Evolutionary conservation across 2,329 filamentous ascomycete species (phyloP).

Genomic region (Microascus cirrosus): DNA sequence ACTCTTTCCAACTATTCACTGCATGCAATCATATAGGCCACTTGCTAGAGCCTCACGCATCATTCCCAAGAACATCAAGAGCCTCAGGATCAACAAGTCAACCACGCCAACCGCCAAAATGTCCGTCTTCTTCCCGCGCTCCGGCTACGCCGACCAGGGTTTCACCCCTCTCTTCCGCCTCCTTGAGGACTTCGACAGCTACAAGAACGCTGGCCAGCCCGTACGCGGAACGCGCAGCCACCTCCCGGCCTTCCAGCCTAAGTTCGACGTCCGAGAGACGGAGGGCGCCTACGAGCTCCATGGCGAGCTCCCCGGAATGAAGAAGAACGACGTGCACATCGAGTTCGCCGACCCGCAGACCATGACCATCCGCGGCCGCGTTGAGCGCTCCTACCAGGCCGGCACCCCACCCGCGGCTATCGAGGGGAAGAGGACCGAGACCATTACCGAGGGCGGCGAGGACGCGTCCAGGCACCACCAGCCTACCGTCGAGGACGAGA

Average conservation of each 20-base stretch:
- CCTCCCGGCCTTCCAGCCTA: slow-evolving; percentile 55
- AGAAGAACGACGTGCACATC: slow-evolving; percentile 62
- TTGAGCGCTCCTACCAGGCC: slow-evolving; percentile 52
- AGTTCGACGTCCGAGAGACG: slow-evolving; percentile 68
- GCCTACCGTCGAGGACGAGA: slow-evolving; percentile 57
- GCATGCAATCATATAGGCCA: background rate
- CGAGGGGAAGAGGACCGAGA: slow-evolving; percentile 6
- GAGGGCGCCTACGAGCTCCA: slow-evolving; percentile 62
- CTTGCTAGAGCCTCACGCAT: background rate
- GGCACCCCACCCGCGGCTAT: slow-evolving; percentile 30
- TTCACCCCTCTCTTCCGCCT: slow-evolving; percentile 53
- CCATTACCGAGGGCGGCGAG: slow-evolving; percentile 27
- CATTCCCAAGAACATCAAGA: slow-evolving; percentile 1
- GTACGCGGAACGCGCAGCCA: slow-evolving; percentile 9
- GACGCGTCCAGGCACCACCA: slow-evolving; percentile 26
- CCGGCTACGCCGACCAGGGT: slow-evolving; percentile 36
- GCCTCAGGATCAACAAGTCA: background rate
- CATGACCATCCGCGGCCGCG: slow-evolving; percentile 56
- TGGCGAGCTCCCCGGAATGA: slow-evolving; percentile 67
- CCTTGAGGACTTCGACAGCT: slow-evolving; percentile 52
- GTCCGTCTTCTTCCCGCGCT: slow-evolving; percentile 51
- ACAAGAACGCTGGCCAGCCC: slow-evolving; percentile 19
- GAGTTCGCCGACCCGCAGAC: slow-evolving; percentile 72
- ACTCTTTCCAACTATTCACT: background rate
- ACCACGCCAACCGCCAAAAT: slow-evolving; percentile 28